These are phyloP conservation scores for Polyplosphaeria fusca DNA, from an alignment of 495 filamentous ascomycete species.

Conservation along the genomic window DNA sequence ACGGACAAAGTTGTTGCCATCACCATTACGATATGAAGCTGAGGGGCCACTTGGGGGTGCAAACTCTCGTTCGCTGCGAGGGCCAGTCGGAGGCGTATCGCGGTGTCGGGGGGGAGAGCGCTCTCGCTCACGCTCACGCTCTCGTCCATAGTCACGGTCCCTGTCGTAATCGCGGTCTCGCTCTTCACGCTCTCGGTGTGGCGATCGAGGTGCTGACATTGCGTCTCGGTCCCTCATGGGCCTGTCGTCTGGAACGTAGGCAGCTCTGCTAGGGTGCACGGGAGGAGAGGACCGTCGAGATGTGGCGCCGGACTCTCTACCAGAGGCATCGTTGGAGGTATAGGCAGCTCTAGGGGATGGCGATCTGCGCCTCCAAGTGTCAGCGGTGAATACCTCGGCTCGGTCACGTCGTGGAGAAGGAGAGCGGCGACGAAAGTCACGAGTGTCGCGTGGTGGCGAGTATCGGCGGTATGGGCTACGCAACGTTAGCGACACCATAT, in stretches of 20 bases:
- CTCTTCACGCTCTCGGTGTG: conserved; percentile 21
- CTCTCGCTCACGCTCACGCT: conserved; percentile 22
- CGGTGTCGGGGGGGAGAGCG: conserved; percentile 27
- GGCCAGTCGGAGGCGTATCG: conserved; percentile 35
- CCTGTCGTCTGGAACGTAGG: conserved; percentile 22
- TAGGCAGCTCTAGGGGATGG: conserved; percentile 34
- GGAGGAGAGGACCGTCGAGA: conserved; percentile 43
- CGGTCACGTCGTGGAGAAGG: conserved; percentile 40
- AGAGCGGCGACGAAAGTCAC: conserved; percentile 40
- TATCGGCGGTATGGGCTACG: conserved; percentile 32
- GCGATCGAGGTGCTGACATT: conserved; percentile 28
- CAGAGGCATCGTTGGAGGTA: conserved; percentile 35
- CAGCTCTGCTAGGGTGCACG: conserved; percentile 40
- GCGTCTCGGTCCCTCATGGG: conserved; percentile 10
- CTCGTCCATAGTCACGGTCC: conserved; percentile 9
- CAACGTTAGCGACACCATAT: conserved; percentile 4
- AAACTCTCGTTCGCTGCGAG: conserved; percentile 26
- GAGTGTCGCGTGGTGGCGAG: conserved; percentile 32
- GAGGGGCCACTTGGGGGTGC: conserved; percentile 34
- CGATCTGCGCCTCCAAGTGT: conserved; percentile 40
- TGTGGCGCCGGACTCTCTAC: conserved; percentile 37
- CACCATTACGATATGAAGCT: conserved; percentile 36
- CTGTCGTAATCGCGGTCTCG: conserved; percentile 18
- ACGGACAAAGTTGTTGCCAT: conserved; percentile 30
- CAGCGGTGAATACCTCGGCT: conserved; percentile 34